Conservation (phyloP, 2,329 filamentous ascomycete species). For the Fusarium hainanense region DNA sequence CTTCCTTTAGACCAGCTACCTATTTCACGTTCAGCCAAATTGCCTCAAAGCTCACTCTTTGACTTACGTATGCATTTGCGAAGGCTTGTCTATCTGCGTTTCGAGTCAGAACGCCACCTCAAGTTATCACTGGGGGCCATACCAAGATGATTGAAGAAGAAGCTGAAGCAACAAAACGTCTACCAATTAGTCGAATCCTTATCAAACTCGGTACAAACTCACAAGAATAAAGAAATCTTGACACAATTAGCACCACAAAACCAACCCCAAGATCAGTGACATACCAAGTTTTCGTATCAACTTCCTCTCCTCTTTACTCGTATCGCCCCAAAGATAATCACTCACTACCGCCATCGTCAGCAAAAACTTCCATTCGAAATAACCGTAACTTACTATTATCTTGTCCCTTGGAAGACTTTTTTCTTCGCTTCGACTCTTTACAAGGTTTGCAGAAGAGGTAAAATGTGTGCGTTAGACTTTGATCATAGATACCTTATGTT, state of each 20-base stretch:
- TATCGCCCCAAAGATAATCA: conserved; percentile 33
- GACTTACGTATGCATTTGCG: conserved; percentile 31
- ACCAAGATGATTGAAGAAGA: conserved; percentile 37
- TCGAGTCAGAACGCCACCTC: fast-evolving
- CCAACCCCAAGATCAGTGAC: background rate
- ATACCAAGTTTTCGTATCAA: conserved; percentile 31
- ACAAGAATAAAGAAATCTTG: conserved; percentile 51
- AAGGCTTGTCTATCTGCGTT: conserved; percentile 23
- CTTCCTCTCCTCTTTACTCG: conserved; percentile 31
- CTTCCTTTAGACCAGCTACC: conserved; percentile 58
- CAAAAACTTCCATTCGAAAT: too few species aligned
- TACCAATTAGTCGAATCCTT: background rate
- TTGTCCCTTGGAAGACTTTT: too few species aligned
- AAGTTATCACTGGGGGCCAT: fast-evolving
- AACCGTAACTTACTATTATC: too few species aligned
- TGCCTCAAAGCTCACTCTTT: fast-evolving
- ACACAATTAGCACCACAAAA: fast-evolving
- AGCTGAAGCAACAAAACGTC: conserved; percentile 35
- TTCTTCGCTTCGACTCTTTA: background rate
- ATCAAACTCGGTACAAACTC: background rate
- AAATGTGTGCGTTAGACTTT: background rate
- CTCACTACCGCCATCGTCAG: conserved; percentile 2
- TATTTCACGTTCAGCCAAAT: background rate
- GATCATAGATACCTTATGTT: background rate
- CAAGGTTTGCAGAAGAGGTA: background rate